Conservation (phyloP, 805 yeast species). For the Lipomyces kockii region DNA sequence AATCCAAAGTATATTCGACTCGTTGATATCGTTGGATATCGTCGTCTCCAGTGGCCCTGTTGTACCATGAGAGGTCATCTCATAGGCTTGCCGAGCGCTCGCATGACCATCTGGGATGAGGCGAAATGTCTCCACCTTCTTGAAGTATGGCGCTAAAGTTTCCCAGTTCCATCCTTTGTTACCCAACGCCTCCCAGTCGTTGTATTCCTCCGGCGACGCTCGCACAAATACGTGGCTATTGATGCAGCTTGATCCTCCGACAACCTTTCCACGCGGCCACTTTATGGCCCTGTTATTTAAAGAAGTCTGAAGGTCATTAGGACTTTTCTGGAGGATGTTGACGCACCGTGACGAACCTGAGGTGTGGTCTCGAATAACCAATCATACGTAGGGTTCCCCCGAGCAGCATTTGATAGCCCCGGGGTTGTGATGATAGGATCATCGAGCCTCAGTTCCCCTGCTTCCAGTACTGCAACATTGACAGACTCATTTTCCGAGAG, state of each 20-base stretch:
- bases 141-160: constrained; percentile 40
- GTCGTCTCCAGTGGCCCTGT: constrained; percentile 7
- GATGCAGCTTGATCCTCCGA: constrained; percentile 11
- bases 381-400: background rate
- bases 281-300: constrained; percentile 1
- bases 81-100: background rate
- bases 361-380: background rate
- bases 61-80: constrained; percentile 1
- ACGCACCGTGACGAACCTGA: background rate
- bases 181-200: constrained; percentile 43
- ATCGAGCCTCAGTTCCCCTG: constrained; percentile 34
- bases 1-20: background rate
- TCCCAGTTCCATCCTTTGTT: constrained; percentile 45
- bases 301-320: background rate
- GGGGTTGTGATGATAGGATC: background rate
- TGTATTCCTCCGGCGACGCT: constrained; percentile 29
- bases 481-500: constrained; percentile 44
- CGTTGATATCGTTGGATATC: constrained; percentile 4
- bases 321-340: background rate
- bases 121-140: background rate
- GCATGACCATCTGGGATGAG: background rate
- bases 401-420: background rate
- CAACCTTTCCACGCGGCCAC: constrained; percentile 8
- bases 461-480: constrained; percentile 42
- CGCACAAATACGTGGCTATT: background rate